phyloP scores from a whole-genome alignment of 441 rosid genomes.

The Adansonia madagascariensis region DNA sequence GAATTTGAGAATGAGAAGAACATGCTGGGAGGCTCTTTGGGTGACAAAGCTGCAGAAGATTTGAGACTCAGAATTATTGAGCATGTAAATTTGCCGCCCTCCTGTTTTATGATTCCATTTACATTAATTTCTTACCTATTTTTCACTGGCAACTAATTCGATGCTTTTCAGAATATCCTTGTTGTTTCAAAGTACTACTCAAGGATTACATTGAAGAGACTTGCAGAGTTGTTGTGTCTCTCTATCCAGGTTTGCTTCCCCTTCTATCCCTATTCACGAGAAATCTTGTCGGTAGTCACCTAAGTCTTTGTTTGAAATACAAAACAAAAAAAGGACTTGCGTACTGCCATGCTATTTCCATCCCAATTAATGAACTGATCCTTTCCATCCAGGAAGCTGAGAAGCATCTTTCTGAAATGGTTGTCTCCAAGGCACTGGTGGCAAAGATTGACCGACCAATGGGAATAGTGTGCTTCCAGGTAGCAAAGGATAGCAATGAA shows the following conservation, averaged over 20 bases:
- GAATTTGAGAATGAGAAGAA: constrained; percentile 90
- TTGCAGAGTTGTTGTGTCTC: constrained; percentile 86
- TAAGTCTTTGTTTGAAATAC: neutral
- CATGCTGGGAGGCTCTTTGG: constrained; percentile 89
- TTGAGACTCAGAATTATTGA: constrained; percentile 88
- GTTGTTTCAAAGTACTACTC: constrained; percentile 96
- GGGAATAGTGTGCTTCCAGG: constrained; percentile 86
- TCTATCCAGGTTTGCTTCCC: constrained; percentile 60
- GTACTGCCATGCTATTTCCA: neutral
- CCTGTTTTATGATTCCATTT: neutral
- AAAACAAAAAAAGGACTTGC: neutral
- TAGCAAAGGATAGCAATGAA: constrained; percentile 90
- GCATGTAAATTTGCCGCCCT: constrained; percentile 52
- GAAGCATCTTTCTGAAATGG: constrained; percentile 99
- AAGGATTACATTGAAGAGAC: constrained; percentile 81
- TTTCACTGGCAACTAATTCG: neutral
- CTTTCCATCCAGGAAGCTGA: constrained; percentile 76
- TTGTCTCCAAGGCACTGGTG: constrained; percentile 84
- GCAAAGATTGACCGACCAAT: constrained; percentile 95
- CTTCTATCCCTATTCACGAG: neutral
- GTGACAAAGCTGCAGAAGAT: constrained; percentile 93
- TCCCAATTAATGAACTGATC: neutral
- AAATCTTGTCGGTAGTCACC: neutral
- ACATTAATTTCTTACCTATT: neutral
- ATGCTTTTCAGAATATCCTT: constrained; percentile 80